Evolutionary conservation across 106 monocot genomes (phyloP), one percentile per base, ranked within the genome.

Genomic region (Alisma plantagoaquatica): DNA sequence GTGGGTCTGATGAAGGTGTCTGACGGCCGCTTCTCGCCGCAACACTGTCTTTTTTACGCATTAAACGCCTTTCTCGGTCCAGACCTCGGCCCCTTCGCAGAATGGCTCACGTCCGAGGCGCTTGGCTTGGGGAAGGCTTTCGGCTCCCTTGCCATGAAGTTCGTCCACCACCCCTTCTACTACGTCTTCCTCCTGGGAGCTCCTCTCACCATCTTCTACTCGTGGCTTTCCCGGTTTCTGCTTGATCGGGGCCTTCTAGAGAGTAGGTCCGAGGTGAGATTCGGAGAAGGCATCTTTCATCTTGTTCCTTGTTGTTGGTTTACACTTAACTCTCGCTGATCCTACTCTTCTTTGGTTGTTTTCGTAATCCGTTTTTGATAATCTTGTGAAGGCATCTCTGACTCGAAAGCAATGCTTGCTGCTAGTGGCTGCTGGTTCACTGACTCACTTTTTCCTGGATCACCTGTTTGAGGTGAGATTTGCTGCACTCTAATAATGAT

Each of bases 391-490:
- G 78, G 76, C 67, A 17, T 57, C 80, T 28, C 33, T 91, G 46
- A 77, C 54, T 22, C 72, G 67, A 29, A 53, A 31, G 44, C 91
- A 91, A 54, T 81, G 91, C 54, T 75, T 91, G 33, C 70, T 73
- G 31, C 63, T 91, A 46, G 53, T 91, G 21, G 63, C 73, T 12
- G 91, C 81, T 0, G 91, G 91, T 23, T 91, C 91, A 2, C 46
- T 91, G 28, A 75, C 91, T 0, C 91, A 91, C 44, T 91, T 91
- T 56, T 91, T 91, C 69, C 56, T 91, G 64, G 91, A 91, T 61
- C 85, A 91, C 60, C 61, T 91, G 54, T 91, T 91, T 41, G 91
- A 91, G 85, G 91, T 91, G 31, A 70, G n/a, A n/a, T n/a, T n/a
- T n/a, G n/a, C n/a, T n/a, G n/a, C n/a, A n/a, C n/a, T n/a, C n/a